Evolutionary conservation across 1,284 basidiomycete species (phyloP).

Genomic region (Heterobasidion parviporum): DNA sequence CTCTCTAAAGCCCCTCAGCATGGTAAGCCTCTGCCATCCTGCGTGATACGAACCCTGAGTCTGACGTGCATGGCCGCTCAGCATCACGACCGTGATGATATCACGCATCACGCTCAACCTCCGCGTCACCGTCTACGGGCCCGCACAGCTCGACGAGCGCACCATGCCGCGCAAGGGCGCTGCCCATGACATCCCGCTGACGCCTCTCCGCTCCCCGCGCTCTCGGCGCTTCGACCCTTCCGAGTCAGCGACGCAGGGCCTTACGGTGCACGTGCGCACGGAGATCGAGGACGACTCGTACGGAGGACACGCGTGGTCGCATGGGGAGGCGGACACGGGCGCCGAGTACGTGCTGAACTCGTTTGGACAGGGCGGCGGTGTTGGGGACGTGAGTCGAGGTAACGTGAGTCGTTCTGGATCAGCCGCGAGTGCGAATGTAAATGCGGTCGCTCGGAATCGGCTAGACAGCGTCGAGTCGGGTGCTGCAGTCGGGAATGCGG

Average conservation of each 20-base stretch:
- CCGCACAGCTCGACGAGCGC: slow-evolving; percentile 4
- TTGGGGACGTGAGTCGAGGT: too few relatives aligned
- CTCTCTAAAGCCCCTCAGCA: slow-evolving; percentile 8
- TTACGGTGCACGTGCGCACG: not conserved
- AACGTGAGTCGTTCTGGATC: too few relatives aligned
- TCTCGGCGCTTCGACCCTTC: not conserved
- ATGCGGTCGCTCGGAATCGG: too few relatives aligned
- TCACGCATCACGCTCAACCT: slow-evolving; percentile 13
- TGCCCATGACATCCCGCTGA: not conserved
- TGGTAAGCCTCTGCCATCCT: slow-evolving; percentile 4
- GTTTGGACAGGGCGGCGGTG: too few relatives aligned
- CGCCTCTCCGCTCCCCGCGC: not conserved
- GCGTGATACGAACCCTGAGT: not conserved
- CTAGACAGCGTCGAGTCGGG: too few relatives aligned
- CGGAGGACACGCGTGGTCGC: too few relatives aligned
- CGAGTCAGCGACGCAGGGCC: not conserved
- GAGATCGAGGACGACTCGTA: not conserved
- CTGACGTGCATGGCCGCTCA: not conserved
- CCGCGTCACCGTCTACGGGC: slow-evolving; percentile 11
- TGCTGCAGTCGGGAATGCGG: too few relatives aligned
- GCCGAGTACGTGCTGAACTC: too few relatives aligned
- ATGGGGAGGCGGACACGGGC: too few relatives aligned
- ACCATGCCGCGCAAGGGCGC: not conserved
- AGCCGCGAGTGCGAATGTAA: too few relatives aligned
- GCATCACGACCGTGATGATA: slow-evolving; percentile 11